phyloP scores from a whole-genome alignment of 129 eudicot genomes.

The Pseudognaphalium luteoalbum region DNA sequence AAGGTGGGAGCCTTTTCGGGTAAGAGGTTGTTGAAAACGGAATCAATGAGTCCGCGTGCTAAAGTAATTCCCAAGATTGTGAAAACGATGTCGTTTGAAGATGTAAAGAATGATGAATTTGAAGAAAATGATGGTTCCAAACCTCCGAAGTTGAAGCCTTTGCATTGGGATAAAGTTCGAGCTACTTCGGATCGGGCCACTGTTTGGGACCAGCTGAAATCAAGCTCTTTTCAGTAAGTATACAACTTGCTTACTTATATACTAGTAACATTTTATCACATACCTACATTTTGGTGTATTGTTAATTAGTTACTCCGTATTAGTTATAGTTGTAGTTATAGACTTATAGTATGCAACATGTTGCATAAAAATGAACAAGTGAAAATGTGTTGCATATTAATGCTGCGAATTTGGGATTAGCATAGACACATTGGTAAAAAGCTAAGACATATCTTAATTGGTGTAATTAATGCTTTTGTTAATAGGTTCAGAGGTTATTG shows the following conservation, averaged over 20 bases:
- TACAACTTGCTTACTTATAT: not conserved
- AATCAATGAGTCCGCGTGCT: conserved; percentile 39
- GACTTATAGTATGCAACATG: not conserved
- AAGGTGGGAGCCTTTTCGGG: conserved; percentile 28
- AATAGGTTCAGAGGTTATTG: not conserved
- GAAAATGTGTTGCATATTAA: not conserved
- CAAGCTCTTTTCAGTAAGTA: conserved; percentile 97
- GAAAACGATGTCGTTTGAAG: conserved; percentile 32
- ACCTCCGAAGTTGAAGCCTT: conserved; percentile 83
- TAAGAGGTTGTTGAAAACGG: conserved; percentile 27
- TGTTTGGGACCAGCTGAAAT: conserved; percentile 93
- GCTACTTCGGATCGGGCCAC: conserved; percentile 92
- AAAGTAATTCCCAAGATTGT: conserved; percentile 42
- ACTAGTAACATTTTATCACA: not conserved
- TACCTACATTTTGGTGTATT: not conserved
- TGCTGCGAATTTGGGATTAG: too few species aligned
- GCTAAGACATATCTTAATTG: not conserved
- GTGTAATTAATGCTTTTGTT: not conserved
- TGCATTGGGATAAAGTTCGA: conserved; percentile 98
- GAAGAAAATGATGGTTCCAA: conserved; percentile 56
- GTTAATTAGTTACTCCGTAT: not conserved
- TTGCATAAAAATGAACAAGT: not conserved
- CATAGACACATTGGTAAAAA: not conserved
- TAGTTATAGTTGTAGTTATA: too few species aligned
- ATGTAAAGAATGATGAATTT: conserved; percentile 27